These are phyloP conservation scores for Annulohypoxylon bovei DNA, from an alignment of 495 filamentous ascomycete genomes.

Conservation along the genomic window DNA sequence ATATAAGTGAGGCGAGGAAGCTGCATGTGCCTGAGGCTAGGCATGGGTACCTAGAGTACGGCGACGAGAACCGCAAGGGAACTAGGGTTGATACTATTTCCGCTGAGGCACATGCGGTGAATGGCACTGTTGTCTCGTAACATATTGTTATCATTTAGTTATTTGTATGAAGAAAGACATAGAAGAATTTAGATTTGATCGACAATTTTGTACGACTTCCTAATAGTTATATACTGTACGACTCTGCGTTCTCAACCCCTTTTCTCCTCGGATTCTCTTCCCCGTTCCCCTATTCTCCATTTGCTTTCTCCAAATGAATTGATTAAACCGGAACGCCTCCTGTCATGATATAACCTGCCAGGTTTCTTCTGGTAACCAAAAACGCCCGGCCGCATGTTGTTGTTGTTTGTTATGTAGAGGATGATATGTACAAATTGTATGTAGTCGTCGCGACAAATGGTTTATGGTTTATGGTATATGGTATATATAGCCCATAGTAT, in stretches of 20 bases:
- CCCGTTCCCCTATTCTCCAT: not conserved
- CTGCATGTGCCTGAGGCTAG: constrained; percentile 38
- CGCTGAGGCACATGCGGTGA: constrained; percentile 20
- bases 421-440: not conserved
- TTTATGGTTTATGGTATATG: constrained; percentile 4
- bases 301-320: constrained; percentile 16
- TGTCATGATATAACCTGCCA: constrained; percentile 21
- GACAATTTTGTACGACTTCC: constrained; percentile 12
- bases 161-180: not conserved
- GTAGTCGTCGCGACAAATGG: not conserved
- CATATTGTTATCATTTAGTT: not conserved
- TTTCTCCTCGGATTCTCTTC: not conserved
- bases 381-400: constrained; percentile 23
- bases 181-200: constrained; percentile 6
- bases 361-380: constrained; percentile 13
- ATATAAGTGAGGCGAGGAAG: constrained; percentile 24
- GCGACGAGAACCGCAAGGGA: not conserved
- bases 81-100: constrained; percentile 1
- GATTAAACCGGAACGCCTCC: constrained; percentile 33
- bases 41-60: constrained; percentile 39
- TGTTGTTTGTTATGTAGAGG: constrained; percentile 29
- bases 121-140: constrained; percentile 26
- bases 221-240: constrained; percentile 8
- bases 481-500: constrained; percentile 7
- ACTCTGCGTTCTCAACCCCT: constrained; percentile 5